Conservation (phyloP, 345 rosid genomes). For the Odontarrhena argentea region DNA sequence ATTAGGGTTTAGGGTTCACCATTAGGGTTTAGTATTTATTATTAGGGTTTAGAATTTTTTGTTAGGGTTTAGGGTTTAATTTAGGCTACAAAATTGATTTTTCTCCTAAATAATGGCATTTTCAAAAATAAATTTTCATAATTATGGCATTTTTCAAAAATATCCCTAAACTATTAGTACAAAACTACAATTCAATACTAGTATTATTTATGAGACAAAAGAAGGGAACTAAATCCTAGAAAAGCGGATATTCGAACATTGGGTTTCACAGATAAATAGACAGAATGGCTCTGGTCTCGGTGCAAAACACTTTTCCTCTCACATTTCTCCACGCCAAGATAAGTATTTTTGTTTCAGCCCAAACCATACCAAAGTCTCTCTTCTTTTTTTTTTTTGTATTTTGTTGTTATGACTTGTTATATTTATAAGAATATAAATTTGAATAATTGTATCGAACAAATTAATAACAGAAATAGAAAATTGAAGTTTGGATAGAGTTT, state of each 20-base stretch:
- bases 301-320: conserved; percentile 27
- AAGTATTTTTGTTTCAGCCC: neutral
- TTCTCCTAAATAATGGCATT: too few relatives aligned
- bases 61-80: too few relatives aligned
- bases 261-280: conserved; percentile 31
- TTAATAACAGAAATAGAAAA: neutral
- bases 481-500: too few relatives aligned
- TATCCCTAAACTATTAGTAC: too few relatives aligned
- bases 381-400: neutral
- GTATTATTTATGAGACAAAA: conserved; percentile 13
- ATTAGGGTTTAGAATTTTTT: too few relatives aligned
- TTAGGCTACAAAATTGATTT: too few relatives aligned
- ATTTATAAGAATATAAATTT: too few relatives aligned
- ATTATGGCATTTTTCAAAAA: too few relatives aligned
- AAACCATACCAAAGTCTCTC: neutral
- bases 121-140: too few relatives aligned
- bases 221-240: conserved; percentile 37
- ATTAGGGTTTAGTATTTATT: too few relatives aligned
- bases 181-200: neutral
- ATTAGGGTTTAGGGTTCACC: too few relatives aligned
- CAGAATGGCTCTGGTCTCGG: conserved; percentile 44
- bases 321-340: conserved; percentile 5
- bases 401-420: neutral
- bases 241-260: conserved; percentile 33
- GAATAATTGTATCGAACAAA: too few relatives aligned